Base-by-base conservation (phyloP, 2,329 filamentous ascomycete genomes). In the Lachnellula willkommii region DNA sequence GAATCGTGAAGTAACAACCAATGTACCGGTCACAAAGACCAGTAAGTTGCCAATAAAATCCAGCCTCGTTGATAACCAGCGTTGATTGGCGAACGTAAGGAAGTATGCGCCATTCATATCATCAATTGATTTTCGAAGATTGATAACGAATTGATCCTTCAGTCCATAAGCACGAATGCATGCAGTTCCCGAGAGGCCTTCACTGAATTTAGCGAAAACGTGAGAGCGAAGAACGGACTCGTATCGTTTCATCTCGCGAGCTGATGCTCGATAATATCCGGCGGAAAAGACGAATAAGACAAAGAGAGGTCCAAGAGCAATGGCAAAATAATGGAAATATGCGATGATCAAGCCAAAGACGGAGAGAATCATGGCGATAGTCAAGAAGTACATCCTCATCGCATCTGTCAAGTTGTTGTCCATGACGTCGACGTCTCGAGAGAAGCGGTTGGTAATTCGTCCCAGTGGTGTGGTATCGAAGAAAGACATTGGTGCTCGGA, bases 381-480 rank as follows among this genome's bases (percentile, higher is more conserved):
- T 96, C 65, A 96, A 75, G 65, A 92, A 87, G 75, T 93, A 96
- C 85, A 96, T 95, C 62, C 93, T 84, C 73, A 96, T 90, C 3
- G 90, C 87, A 66, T 96, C 93, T 0, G 88, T 88, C 45, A 96
- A 75, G 56, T 85, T 90, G 71, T 96, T 96, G 74, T 97, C 94
- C 90, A 97, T 95, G 55, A 94, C 90, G 67, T 96, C 90, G 42
- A 97, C 89, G 67, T 99, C 94, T 64, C 93, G 88, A 35, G 90
- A 95, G 73, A 97, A 97, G 15, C 94, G 89, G 71, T 97, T 97
- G 22, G 91, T 96, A 70, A 97, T 96, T 39, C 93, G 87, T 20
- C 94, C 94, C 1, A 97, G 80, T 0, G 94, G 94, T 0, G 94
- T 97, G 0, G 94, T 97, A 66, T 99, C 94, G 74, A 97, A 97